Evolutionary conservation across 139 green algal species (phyloP), one percentile per base, ranked within the genome.

Genomic region (Chlorella sp.): DNA sequence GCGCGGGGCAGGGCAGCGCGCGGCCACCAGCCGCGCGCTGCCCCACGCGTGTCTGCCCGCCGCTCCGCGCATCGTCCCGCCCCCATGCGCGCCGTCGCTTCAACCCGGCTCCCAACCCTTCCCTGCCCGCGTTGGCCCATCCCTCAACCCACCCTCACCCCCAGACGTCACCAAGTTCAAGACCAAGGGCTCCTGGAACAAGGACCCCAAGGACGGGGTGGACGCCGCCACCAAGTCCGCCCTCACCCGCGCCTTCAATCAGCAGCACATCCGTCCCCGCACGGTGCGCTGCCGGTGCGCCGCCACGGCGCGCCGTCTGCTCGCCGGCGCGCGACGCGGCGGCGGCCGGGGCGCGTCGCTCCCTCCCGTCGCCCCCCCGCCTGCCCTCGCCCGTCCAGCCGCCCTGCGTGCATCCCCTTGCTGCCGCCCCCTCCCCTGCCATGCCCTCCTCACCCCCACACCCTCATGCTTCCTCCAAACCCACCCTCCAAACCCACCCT

Each of bases 131-230:
- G 31, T 25, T 31, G 53, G 6, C 9, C 8, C 35, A 29, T 35
- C 55, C 23, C 29, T 11, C n/a, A 17, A 2, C 29, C 56, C 56
- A 29, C 64, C n/a, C 3, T 15, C 27, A 25, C 3, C 12, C 27
- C 36, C 92, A 74, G 93, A 96, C 68, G 86, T 97, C 9, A 96
- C 91, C 40, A 93, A 94, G 67, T 97, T 93, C 83, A 97, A 97
- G 85, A 94, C 77, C 50, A 87, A 92, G 69, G 73, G 31, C 5
- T 11, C 53, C 9, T 96, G 93, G 91, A 83, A 71, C 5, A 84
- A 90, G 51, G 93, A 97, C 79, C 85, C 87, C n/a, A 82, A 90
- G 51, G 91, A 93, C 84, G 74, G 71, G 4, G 74, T 97, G 45
- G 79, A 83, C 35, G 70, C 45, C 15, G 31, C 33, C 4, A 2